Base-by-base conservation (phyloP, 805 yeast genomes). In the Jamesozyma piceae region DNA sequence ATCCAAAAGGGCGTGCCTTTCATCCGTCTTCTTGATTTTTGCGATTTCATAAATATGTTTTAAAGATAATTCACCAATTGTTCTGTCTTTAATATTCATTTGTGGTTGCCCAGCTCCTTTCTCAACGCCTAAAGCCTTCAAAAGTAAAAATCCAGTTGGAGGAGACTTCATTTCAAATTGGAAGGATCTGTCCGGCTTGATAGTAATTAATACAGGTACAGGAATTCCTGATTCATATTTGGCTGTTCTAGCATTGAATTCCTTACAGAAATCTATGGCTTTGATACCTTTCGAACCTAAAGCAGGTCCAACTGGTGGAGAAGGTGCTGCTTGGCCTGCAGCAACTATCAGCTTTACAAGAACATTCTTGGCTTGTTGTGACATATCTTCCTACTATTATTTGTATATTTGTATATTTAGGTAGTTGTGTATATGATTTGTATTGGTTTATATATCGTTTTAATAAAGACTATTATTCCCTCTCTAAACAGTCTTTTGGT, bases 301-400 rank as follows among this genome's bases (percentile, higher is more conserved):
- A 0, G 97, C 98, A 37, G 98, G 98, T 51, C 98, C 98, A 24
- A 92, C 97, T 5, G 98, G 98, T 24, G 98, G 98, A 2, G 96
- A 82, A 34, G 98, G 97, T 2, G 97, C 92, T 0, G 98, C 98
- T 62, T 88, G 85, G 3, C 97, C 97, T 4, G 98, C 97, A 8
- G 90, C 95, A 3, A 90, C 97, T 39, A 90, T 80, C 47, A 90
- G 75, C 64, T 90, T 92, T 42, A 90, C 87, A 53, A 89, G 58
- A 32, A 80, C 68, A 60, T 78, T 82, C 61, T 78, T 83, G 18
- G 71, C 68, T 17, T 64, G 58, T 50, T 57, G 54, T 41, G 67
- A 52, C 65, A 60, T 60, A 11, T 13, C 19, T 3, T 22, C 11
- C 4, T 3, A 18, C 13, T 35, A 6, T 28, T 28, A 5, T 15